Evolutionary conservation across 495 filamentous ascomycete genomes (phyloP).

Genomic region (Cercophora sp.): DNA sequence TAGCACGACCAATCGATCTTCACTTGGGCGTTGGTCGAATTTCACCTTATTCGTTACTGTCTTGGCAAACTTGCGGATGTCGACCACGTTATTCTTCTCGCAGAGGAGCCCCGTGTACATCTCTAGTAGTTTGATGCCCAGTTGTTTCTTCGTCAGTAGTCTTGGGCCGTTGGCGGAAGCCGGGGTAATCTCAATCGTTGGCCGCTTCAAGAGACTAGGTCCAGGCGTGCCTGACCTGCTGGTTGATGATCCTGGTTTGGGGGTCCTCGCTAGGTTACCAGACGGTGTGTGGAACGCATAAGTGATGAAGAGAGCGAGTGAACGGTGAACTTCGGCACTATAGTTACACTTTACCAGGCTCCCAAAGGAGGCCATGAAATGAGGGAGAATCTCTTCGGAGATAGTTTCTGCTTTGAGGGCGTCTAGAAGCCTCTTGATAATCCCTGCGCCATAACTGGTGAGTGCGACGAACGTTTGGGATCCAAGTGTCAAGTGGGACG

Average conservation of each 20-base stretch:
- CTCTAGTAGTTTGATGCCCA: slow-evolving; percentile 72
- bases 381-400: slow-evolving; percentile 59
- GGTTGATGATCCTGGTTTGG: slow-evolving; percentile 38
- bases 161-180: slow-evolving; percentile 17
- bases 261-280: slow-evolving; percentile 48
- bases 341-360: slow-evolving; percentile 73
- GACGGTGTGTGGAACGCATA: slow-evolving; percentile 75
- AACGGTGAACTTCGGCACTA: slow-evolving; percentile 76
- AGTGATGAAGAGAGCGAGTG: slow-evolving; percentile 88
- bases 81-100: slow-evolving; percentile 58
- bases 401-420: slow-evolving; percentile 83
- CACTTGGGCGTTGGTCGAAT: too few relatives aligned
- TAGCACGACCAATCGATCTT: slow-evolving; percentile 39
- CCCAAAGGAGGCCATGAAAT: slow-evolving; percentile 73
- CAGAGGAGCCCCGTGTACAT: slow-evolving; percentile 84
- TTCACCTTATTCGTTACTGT: slow-evolving; percentile 92
- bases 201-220: slow-evolving; percentile 28
- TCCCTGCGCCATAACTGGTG: slow-evolving; percentile 51
- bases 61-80: slow-evolving; percentile 83
- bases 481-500: slow-evolving; percentile 35
- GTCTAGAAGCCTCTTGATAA: slow-evolving; percentile 84
- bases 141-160: slow-evolving; percentile 51
- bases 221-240: slow-evolving; percentile 36
- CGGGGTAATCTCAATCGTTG: slow-evolving; percentile 25
- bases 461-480: slow-evolving; percentile 12